phyloP scores from a whole-genome alignment of 768 basidiomycete genomes.

The Suillus sp. region DNA sequence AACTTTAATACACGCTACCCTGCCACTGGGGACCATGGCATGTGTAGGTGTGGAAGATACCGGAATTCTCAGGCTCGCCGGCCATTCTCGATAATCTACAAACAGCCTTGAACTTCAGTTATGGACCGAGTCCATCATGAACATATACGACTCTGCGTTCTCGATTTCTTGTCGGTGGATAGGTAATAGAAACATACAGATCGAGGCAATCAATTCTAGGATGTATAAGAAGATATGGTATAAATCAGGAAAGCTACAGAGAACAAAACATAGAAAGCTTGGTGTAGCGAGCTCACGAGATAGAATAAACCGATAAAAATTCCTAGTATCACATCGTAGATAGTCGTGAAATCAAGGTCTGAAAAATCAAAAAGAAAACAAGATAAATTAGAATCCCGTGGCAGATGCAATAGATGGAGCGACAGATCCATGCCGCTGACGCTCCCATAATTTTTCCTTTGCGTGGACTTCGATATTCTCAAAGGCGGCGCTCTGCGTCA shows the following conservation, averaged over 20 bases:
- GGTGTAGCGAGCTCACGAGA: conserved; percentile 1
- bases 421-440: conserved; percentile 48
- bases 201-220: not conserved
- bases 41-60: too few species aligned
- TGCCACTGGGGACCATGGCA: too few species aligned
- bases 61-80: too few species aligned
- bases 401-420: conserved; percentile 49
- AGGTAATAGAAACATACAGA: not conserved
- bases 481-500: conserved; percentile 74
- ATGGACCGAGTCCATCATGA: too few species aligned
- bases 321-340: conserved; percentile 4
- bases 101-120: too few species aligned
- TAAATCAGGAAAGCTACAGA: conserved; percentile 6
- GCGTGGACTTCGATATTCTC: conserved; percentile 83
- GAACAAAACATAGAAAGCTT: not conserved
- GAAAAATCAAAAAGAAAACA: not conserved
- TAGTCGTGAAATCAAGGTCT: conserved; percentile 4
- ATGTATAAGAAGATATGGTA: conserved; percentile 10
- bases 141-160: not conserved
- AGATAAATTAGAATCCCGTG: conserved; percentile 37
- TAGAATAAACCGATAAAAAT: conserved; percentile 22
- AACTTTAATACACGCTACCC: too few species aligned
- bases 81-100: too few species aligned
- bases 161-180: not conserved
- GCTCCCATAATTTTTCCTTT: conserved; percentile 86